A percentile compares a stretch with the other conserved stretches of the same genome.
Evolutionary conservation across 1,139 yeast genomes (phyloP).

Genomic region (Yamadazyma epiphylla): DNA sequence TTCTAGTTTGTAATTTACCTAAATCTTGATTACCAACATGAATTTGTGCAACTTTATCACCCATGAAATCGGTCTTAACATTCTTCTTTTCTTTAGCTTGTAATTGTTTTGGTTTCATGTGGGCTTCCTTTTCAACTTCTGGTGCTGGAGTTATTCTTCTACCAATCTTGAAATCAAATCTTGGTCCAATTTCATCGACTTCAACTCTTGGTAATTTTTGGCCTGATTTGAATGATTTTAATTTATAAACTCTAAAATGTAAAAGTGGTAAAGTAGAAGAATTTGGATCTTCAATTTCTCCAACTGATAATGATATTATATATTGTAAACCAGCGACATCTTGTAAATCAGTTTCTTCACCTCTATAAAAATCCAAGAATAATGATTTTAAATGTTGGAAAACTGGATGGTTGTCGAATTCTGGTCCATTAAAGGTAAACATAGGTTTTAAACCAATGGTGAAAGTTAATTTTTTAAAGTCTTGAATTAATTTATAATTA

Average conservation of each 20-base stretch:
- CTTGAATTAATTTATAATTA: constrained; percentile 67
- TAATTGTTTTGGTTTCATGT: constrained; percentile 75
- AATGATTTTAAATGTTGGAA: constrained; percentile 83
- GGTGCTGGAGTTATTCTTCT: constrained; percentile 82
- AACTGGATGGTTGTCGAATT: constrained; percentile 85
- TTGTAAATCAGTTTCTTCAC: constrained; percentile 76
- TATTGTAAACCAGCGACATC: constrained; percentile 96
- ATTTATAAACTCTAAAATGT: constrained; percentile 84
- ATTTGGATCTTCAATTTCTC: constrained; percentile 68
- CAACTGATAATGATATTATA: constrained; percentile 78
- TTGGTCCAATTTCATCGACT: constrained; percentile 92
- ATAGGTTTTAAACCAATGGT: constrained; percentile 90
- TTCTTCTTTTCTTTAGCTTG: constrained; percentile 86
- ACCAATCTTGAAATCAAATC: constrained; percentile 90
- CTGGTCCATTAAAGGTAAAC: constrained; percentile 90
- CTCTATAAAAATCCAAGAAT: constrained; percentile 88
- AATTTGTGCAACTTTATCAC: constrained; percentile 95
- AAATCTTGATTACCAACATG: constrained; percentile 96
- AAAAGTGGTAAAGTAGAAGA: constrained; percentile 61
- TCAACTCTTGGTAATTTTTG: constrained; percentile 94
- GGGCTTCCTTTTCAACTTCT: constrained; percentile 88
- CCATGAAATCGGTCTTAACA: constrained; percentile 80
- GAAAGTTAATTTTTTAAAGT: constrained; percentile 78
- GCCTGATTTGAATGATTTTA: constrained; percentile 77
- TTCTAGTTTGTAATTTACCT: constrained; percentile 86